Base-by-base conservation (phyloP, 306 rosid genomes). In the Malus sylvestris region DNA sequence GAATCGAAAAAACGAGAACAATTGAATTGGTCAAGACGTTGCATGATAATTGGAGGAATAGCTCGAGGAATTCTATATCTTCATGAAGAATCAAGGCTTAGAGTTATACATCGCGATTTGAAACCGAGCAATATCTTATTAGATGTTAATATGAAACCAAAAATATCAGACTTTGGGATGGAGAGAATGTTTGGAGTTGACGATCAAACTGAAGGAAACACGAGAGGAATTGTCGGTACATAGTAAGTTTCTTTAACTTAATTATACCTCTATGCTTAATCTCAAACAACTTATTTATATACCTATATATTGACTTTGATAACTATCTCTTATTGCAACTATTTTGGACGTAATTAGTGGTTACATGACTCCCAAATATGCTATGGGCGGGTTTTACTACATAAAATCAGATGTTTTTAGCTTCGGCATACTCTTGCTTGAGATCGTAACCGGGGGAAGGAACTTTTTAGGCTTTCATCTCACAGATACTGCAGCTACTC, bases 91-190 rank as follows among this genome's bases (percentile, higher is more conserved):
- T 86, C 87, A 3, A 69, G 58, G 3, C 86, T 78, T 65, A 67
- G 60, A 79, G 76, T 86, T 10, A 83, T 83, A 65, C 85, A 81
- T 27, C 80, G 71, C 10, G 89, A 86, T 83, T 76, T 81, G 2
- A 86, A 81, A 83, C 67, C 86, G 8, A 68, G 85, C 33, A 89
- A 87, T 30, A 42, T 89, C 30, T 62, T 87, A 13, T 35, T 89
- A 68, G 87, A 89, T 71, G 77, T 2, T 4, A 30, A 82, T 49
- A 78, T 87, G 73, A 79, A 85, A 51, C 65, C 86, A 42, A 89
- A 87, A 51, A 80, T 89, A 32, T 63, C 87, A 5, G 85, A 87
- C 33, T 87, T 89, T 79, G 89, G 88, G 0, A 44, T 78, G 82
- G 81, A 88, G 58, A 81, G 75, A 46, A 81, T 87, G 23, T 61